phyloP scores from a whole-genome alignment of 306 rosid genomes.

The Lupinus albus region DNA sequence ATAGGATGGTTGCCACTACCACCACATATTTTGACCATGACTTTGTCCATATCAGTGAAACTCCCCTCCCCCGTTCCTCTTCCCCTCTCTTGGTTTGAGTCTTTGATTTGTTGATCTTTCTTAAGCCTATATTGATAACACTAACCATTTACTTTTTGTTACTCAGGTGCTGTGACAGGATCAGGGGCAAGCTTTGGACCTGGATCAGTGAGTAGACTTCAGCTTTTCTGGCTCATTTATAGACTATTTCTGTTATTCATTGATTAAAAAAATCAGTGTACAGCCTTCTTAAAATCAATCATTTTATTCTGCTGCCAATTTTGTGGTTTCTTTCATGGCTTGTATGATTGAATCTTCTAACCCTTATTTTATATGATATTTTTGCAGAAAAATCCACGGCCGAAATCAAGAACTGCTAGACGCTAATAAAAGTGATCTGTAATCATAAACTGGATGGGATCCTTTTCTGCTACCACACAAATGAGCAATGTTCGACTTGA shows the following conservation, averaged over 20 bases:
- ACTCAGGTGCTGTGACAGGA: conserved; percentile 72
- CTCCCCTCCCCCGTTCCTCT: background rate
- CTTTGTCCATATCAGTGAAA: background rate
- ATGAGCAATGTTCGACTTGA: conserved; percentile 35
- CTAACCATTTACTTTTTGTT: conserved; percentile 22
- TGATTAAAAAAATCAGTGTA: background rate
- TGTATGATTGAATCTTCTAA: conserved; percentile 35
- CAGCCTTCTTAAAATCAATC: conserved; percentile 21
- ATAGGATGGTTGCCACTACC: conserved; percentile 8
- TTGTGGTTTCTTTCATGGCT: conserved; percentile 7
- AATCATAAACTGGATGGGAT: conserved; percentile 36
- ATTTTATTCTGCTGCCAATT: conserved; percentile 22
- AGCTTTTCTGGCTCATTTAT: conserved; percentile 21
- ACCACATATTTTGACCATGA: background rate
- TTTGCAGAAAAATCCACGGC: conserved; percentile 77
- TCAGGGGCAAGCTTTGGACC: conserved; percentile 90
- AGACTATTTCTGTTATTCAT: conserved; percentile 1
- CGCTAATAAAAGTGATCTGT: conserved; percentile 50
- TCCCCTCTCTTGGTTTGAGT: background rate
- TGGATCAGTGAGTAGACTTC: conserved; percentile 60
- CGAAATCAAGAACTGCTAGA: conserved; percentile 70
- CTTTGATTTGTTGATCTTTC: conserved; percentile 21
- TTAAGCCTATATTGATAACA: conserved; percentile 24
- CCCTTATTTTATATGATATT: conserved; percentile 23
- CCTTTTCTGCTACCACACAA: conserved; percentile 20